Evolutionary conservation across 768 basidiomycete species (phyloP), one percentile per base, ranked within the genome.

Genomic region (Phanerochaete sordida): DNA sequence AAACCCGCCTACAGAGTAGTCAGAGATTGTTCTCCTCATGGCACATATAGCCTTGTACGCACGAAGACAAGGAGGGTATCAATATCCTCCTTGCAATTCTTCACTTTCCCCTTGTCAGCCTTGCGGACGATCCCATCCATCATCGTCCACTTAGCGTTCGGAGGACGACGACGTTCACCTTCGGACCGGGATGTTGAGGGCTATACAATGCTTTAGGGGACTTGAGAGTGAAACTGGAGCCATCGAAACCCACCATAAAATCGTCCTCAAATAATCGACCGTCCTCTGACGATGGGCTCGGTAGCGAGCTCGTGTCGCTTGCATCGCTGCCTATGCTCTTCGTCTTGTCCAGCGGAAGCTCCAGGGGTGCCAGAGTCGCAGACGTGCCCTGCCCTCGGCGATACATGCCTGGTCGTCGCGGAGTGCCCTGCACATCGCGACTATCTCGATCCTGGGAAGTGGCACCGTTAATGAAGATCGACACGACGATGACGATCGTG

Each of bases 1-100:
- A 64, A 44, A 30, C 61, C 63, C 3, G 61, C 57, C 63, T 58
- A 21, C 26, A 21, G 1, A 16, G 39, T 16, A 19, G 19, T 43
- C 19, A 43, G 39, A 11, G 7, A 4, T 12, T 43, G 39, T 19
- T 4, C 39, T 19, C 7, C 19, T 6, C 5, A 13, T 49, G 24
- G 28, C 23, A 49, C 16, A 19, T 35, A 6, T 6, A 19, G 39
- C 4, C 8, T 11, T 6, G 43, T 44, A 63, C 62, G 19, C 49
- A 63, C 62, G 56, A 62, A 63, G 23, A 51, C 46, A 19, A 63
- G 47, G 9, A 61, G 53, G 8, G 55, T 61, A 26, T 63, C 62
- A 12, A 63, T 63, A 46, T 61, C 59, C 23, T 61, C 62, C 31
- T 61, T 63, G 30, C 46, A 57, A 24, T 57, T 30, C 23, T 31